Evolutionary conservation across 805 yeast genomes (phyloP).

Genomic region (Candida ulmi): DNA sequence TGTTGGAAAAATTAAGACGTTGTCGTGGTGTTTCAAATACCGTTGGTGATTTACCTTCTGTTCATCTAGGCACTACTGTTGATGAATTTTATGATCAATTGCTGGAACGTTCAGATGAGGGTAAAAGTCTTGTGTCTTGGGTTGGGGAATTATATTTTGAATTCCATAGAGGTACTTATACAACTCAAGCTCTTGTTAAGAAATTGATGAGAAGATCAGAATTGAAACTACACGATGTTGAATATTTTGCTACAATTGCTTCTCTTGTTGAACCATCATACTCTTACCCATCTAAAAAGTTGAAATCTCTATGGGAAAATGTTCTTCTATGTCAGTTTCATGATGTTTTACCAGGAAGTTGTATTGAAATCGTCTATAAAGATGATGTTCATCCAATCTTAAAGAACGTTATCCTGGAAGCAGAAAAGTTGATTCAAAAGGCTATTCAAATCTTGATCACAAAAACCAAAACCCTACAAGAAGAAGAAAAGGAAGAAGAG

Average conservation of each 20-base stretch:
- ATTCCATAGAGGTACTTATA: slow-evolving; percentile 95
- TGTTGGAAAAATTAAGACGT: slow-evolving; percentile 88
- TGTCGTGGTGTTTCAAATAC: slow-evolving; percentile 83
- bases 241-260: slow-evolving; percentile 72
- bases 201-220: slow-evolving; percentile 74
- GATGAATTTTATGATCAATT: slow-evolving; percentile 73
- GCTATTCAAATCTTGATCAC: slow-evolving; percentile 22
- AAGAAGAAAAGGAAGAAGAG: too few relatives aligned
- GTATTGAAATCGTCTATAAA: slow-evolving; percentile 88
- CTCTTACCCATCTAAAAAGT: slow-evolving; percentile 64
- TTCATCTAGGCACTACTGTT: slow-evolving; percentile 67
- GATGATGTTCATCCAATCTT: slow-evolving; percentile 85
- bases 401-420: slow-evolving; percentile 45
- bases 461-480: too few relatives aligned
- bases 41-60: slow-evolving; percentile 75
- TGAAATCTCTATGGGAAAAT: slow-evolving; percentile 80
- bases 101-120: slow-evolving; percentile 56
- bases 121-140: slow-evolving; percentile 76
- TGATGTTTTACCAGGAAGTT: slow-evolving; percentile 96
- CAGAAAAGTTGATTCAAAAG: slow-evolving; percentile 44
- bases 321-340: slow-evolving; percentile 90
- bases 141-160: slow-evolving; percentile 90
- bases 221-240: slow-evolving; percentile 76
- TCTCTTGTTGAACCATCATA: slow-evolving; percentile 48
- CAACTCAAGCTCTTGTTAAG: slow-evolving; percentile 87